phyloP scores from a whole-genome alignment of 192 early-diverging fungal genomes.

The Gonapodya sp. region DNA sequence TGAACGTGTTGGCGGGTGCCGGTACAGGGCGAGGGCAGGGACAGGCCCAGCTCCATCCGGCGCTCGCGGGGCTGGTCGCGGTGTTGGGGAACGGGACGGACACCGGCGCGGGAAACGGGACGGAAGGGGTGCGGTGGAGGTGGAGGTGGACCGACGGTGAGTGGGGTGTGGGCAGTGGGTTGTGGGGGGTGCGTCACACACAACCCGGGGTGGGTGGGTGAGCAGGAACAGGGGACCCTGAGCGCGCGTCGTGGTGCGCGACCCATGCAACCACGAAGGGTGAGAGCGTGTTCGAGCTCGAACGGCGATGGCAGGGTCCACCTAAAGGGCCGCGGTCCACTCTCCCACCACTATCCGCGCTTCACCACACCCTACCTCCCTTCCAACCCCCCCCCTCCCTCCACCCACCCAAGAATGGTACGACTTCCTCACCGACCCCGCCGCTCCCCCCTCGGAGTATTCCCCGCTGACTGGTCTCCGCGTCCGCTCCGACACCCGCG shows the following conservation, averaged over 20 bases:
- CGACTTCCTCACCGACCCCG: not conserved
- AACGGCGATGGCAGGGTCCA: not conserved
- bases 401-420: not conserved
- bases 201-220: not conserved
- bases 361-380: not conserved
- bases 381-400: not conserved
- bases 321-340: not conserved
- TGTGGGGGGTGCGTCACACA: not conserved
- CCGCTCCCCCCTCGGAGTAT: not conserved
- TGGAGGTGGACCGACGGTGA: not conserved
- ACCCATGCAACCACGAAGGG: not conserved
- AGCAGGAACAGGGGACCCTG: not conserved
- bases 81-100: not conserved
- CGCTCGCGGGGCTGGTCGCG: not conserved
- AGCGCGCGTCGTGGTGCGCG: not conserved
- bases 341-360: not conserved
- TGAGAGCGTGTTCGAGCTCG: not conserved
- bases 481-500: not conserved
- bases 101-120: not conserved
- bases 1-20: not conserved
- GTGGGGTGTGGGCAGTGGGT: not conserved
- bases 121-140: not conserved
- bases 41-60: no score
- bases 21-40: no score
- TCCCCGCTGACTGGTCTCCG: not conserved